phyloP scores from a whole-genome alignment of 2,329 filamentous ascomycete genomes.

The Aspergillus intermedius region DNA sequence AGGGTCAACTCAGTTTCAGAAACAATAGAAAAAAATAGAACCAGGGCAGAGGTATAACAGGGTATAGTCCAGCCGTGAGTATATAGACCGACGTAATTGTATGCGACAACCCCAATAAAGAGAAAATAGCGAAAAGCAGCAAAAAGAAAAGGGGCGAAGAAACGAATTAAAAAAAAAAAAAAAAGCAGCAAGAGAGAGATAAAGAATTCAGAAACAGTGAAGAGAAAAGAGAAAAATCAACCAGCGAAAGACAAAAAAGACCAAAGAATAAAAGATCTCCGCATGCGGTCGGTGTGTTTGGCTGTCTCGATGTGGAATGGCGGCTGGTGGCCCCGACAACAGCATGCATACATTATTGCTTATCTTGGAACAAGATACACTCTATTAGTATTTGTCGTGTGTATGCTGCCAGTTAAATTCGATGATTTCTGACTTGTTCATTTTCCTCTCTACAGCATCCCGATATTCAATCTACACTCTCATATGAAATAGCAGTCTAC shows the following conservation, averaged over 20 bases:
- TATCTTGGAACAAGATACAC: neutral
- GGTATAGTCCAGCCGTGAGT: no score
- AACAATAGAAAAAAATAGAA: no score
- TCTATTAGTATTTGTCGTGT: no score
- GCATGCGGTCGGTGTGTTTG: conserved; percentile 4
- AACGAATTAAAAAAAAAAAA: neutral
- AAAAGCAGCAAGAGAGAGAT: neutral
- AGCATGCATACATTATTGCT: neutral
- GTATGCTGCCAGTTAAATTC: no score
- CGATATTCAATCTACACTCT: no score
- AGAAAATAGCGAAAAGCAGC: conserved; percentile 2
- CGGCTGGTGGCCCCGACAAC: conserved; percentile 17
- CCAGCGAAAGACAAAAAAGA: conserved; percentile 1
- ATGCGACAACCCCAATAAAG: neutral
- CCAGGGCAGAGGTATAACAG: no score
- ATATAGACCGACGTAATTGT: no score
- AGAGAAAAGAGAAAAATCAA: conserved; percentile 1
- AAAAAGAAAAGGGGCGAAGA: conserved; percentile 3
- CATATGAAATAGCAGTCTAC: no score
- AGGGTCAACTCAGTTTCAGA: no score
- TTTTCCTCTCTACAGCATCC: no score
- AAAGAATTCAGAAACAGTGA: conserved; percentile 1
- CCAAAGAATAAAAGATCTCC: neutral
- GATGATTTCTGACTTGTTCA: no score
- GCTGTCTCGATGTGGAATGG: conserved; percentile 2